Evolutionary conservation across 257 asterid species (phyloP), one percentile per base, ranked within the genome.

Genomic region (Solanum neorickii): DNA sequence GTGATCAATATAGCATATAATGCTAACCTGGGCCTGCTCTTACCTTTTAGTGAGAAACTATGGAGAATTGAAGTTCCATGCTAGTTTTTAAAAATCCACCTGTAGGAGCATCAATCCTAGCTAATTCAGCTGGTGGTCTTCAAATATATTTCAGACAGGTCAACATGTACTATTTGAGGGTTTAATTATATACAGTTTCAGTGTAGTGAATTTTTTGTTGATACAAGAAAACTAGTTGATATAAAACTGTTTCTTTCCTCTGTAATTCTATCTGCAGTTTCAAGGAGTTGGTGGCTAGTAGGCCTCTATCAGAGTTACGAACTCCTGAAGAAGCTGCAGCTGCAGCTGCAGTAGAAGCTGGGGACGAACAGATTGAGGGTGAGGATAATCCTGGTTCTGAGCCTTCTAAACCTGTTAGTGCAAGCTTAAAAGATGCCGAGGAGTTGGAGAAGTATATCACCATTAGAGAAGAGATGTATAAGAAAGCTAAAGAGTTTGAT

Each of bases 371-470:
- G 88, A 87, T 87, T 91, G 99, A 94, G 88, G 98, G 96, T 70
- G 98, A 93, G 89, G 90, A 39, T 78, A 92, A 92, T 87, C 94
- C 94, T 75, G 84, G 86, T 91, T 91, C 89, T 66, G 90, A 93
- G 90, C 83, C 96, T 87, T 88, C 92, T 39, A 94, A 93, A 92
- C 92, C 93, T 88, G 91, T 91, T 90, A 92, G 86, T 88, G 87
- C 94, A 80, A 94, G 94, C 96, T 92, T 97, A 91, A 94, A 92
- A 91, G 99, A 95, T 86, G 98, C 99, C 20, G 99, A 97, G 95
- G 97, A 96, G 93, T 89, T 95, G 95, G 99, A 96, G 96, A 96
- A 94, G 94, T 97, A 95, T 92, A 97, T 96, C 47, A 89, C 99
- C 44, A 60, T 95, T 84, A 94, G 99, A 90, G 99, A 96, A 91